phyloP scores from a whole-genome alignment of 1,139 yeast genomes.

The Saccharomycopsis crataegensis region DNA sequence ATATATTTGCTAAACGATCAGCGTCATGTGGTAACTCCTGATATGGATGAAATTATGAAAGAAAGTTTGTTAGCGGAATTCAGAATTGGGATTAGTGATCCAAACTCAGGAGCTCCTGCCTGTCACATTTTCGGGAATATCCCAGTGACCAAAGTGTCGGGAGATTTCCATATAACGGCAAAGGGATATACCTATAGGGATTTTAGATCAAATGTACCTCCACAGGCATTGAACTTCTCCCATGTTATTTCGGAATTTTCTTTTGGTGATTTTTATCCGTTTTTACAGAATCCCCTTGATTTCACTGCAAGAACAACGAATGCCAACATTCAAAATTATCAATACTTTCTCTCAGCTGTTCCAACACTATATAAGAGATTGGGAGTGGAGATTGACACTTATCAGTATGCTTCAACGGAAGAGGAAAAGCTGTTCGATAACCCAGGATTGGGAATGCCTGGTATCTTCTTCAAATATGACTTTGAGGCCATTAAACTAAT shows the following conservation, averaged over 20 bases:
- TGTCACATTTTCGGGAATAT: slow-evolving; percentile 85
- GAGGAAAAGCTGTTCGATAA: slow-evolving; percentile 29
- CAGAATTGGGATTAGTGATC: slow-evolving; percentile 30
- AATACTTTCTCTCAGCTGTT: slow-evolving; percentile 71
- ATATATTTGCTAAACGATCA: slow-evolving; percentile 38
- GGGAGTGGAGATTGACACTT: slow-evolving; percentile 69
- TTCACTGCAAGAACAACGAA: slow-evolving; percentile 54
- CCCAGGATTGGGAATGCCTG: slow-evolving; percentile 41
- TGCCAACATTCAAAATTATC: slow-evolving; percentile 38
- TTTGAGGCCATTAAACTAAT: slow-evolving; percentile 79
- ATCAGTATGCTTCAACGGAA: slow-evolving; percentile 78
- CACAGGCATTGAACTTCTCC: slow-evolving; percentile 60
- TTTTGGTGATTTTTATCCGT: slow-evolving; percentile 86
- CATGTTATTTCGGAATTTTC: slow-evolving; percentile 85
- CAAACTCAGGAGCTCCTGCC: slow-evolving; percentile 51
- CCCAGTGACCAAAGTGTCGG: slow-evolving; percentile 80
- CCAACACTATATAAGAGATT: slow-evolving; percentile 72
- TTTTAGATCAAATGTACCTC: slow-evolving; percentile 38
- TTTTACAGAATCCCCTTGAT: slow-evolving; percentile 79
- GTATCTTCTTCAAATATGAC: slow-evolving; percentile 75
- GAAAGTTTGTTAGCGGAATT: slow-evolving; percentile 62
- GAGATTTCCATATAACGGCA: slow-evolving; percentile 80
- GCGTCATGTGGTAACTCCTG: slow-evolving; percentile 50
- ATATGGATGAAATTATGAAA: slow-evolving; percentile 56
- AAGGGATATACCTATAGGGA: slow-evolving; percentile 55